These are phyloP conservation scores for Bonia amplexicaulis DNA, from an alignment of 176 grass and related monocot species.

Conservation along the genomic window DNA sequence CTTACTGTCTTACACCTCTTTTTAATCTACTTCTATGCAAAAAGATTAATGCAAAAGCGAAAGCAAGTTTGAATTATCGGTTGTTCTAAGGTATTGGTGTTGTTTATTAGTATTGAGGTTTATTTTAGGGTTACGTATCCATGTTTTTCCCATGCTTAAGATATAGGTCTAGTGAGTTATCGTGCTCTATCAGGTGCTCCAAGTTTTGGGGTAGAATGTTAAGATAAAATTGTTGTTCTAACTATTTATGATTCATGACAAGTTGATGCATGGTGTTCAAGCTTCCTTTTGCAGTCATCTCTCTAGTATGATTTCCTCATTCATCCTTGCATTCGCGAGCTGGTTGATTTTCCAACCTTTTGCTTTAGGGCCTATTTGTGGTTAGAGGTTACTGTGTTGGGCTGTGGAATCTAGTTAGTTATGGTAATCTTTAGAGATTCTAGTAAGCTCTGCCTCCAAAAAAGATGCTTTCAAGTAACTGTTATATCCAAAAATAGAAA, in stretches of 20 bases:
- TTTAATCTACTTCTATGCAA: background rate
- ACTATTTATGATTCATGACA: background rate
- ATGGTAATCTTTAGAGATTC: background rate
- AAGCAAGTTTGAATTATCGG: background rate
- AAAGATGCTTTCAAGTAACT: conserved; percentile 8
- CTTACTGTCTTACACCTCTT: background rate
- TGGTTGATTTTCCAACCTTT: conserved; percentile 6
- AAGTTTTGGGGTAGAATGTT: conserved; percentile 21
- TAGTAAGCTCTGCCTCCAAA: background rate
- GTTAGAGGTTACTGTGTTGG: background rate
- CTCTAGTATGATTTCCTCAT: background rate
- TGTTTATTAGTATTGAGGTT: conserved; percentile 1
- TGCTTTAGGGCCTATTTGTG: background rate
- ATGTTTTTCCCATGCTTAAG: background rate
- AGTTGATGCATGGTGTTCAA: background rate
- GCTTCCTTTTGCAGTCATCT: conserved; percentile 11
- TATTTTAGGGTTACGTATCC: background rate
- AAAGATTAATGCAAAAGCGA: conserved; percentile 11
- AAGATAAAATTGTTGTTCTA: background rate
- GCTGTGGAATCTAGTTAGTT: background rate
- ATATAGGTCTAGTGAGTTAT: background rate
- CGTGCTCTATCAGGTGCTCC: conserved; percentile 2
- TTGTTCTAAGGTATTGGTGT: conserved; percentile 4
- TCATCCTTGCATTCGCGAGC: background rate
- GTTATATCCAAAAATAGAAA: background rate